Conservation (phyloP, 306 rosid species). For the Cyclanthera cordifolia region DNA sequence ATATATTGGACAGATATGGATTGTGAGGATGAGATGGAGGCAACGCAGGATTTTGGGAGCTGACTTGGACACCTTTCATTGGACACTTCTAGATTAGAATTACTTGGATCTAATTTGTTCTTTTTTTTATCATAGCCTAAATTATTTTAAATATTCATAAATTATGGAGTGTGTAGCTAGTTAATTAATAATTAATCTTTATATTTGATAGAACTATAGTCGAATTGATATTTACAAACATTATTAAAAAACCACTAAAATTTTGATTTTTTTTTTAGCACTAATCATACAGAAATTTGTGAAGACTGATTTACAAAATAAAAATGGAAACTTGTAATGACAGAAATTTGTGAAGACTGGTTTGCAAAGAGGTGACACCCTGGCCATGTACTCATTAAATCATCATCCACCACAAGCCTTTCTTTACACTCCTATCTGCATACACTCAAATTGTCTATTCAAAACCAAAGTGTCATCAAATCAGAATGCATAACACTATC, state of each 20-base stretch:
- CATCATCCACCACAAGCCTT: not conserved
- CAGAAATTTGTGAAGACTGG: not conserved
- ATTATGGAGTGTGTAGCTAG: too few relatives aligned
- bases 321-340: too few relatives aligned
- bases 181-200: too few relatives aligned
- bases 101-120: constrained; percentile 25
- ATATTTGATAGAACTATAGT: too few relatives aligned
- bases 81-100: constrained; percentile 37
- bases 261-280: too few relatives aligned
- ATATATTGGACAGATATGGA: constrained; percentile 11
- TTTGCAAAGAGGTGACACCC: constrained; percentile 13
- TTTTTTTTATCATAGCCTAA: too few relatives aligned
- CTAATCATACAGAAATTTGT: too few relatives aligned
- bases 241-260: too few relatives aligned
- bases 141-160: too few relatives aligned
- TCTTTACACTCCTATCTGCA: constrained; percentile 13
- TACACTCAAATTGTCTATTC: constrained; percentile 7
- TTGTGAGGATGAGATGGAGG: constrained; percentile 28
- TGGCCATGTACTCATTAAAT: not conserved
- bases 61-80: constrained; percentile 46
- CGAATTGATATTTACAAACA: too few relatives aligned
- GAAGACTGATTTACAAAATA: too few relatives aligned
- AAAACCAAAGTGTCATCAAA: constrained; percentile 10
- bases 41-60: constrained; percentile 24
- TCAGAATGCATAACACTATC: too few relatives aligned